A percentile compares a stretch with the other conserved stretches of the same genome.
phyloP scores from a whole-genome alignment of 2,329 filamentous ascomycete species.

The Aspergillus puulaauensis region DNA sequence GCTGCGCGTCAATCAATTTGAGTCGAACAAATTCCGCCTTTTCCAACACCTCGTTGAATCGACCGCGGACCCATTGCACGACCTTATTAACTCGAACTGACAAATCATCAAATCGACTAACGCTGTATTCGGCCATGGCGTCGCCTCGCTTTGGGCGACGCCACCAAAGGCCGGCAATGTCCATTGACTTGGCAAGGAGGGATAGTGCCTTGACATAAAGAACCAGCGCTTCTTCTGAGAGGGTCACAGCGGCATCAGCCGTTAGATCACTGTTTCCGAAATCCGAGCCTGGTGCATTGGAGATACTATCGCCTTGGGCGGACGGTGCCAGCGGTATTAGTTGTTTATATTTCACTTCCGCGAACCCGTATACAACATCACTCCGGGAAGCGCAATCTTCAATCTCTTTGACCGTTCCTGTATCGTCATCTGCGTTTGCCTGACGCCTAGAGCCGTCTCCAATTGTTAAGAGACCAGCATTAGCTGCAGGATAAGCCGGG shows the following conservation, averaged over 20 bases:
- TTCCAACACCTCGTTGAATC: constrained; percentile 96
- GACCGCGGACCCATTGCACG: constrained; percentile 89
- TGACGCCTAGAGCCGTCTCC: constrained; percentile 63
- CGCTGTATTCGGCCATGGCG: constrained; percentile 44
- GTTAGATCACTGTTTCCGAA: constrained; percentile 72
- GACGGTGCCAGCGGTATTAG: constrained; percentile 86
- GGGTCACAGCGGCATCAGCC: constrained; percentile 75
- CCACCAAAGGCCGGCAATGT: constrained; percentile 94
- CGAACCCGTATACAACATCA: constrained; percentile 95
- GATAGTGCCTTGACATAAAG: constrained; percentile 93
- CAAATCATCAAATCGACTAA: constrained; percentile 48
- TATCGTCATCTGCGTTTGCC: constrained; percentile 72
- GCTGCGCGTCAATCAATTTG: constrained; percentile 83
- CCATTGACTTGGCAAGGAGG: constrained; percentile 89
- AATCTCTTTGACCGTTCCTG: constrained; percentile 72
- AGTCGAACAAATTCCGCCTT: constrained; percentile 93
- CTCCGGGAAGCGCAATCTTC: constrained; percentile 91
- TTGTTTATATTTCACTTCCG: constrained; percentile 97
- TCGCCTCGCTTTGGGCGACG: constrained; percentile 71
- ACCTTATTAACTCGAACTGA: constrained; percentile 81
- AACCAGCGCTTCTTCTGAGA: constrained; percentile 93
- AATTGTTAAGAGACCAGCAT: constrained; percentile 65
- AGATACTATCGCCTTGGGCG: constrained; percentile 36
- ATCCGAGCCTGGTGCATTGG: constrained; percentile 34
- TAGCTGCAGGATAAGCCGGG: constrained; percentile 75